Conservation (phyloP, 148 eudicot genomes). For the Rheum nobile region DNA sequence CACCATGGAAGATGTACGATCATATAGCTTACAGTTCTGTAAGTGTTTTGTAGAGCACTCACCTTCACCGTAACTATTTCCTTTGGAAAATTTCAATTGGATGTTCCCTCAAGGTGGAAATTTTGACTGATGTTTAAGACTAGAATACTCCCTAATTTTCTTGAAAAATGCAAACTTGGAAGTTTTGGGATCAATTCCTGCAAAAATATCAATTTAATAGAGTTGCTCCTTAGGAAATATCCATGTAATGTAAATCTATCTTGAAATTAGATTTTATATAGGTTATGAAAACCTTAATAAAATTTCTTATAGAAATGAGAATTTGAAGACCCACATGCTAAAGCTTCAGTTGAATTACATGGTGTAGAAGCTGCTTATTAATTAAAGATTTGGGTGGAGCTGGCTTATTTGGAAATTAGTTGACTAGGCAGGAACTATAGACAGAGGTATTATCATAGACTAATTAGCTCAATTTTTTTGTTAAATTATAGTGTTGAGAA, state of each 20-base stretch:
- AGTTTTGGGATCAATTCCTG: neutral
- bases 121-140: neutral
- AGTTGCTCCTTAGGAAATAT: neutral
- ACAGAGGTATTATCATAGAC: too few relatives aligned
- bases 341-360: neutral
- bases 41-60: neutral
- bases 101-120: neutral
- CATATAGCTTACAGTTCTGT: too few relatives aligned
- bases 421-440: too few relatives aligned
- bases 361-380: neutral
- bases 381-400: too few relatives aligned
- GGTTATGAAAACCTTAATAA: neutral
- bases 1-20: too few relatives aligned
- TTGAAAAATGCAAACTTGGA: conserved; percentile 4
- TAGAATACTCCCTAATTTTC: neutral
- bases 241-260: neutral
- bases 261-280: neutral
- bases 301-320: neutral
- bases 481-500: too few relatives aligned
- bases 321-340: neutral
- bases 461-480: too few relatives aligned
- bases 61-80: neutral
- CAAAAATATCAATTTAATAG: neutral
- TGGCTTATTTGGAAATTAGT: too few relatives aligned
- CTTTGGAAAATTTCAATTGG: neutral